These are phyloP conservation scores for Penicillium ucsense DNA, from an alignment of 495 filamentous ascomycete species.

Conservation along the genomic window DNA sequence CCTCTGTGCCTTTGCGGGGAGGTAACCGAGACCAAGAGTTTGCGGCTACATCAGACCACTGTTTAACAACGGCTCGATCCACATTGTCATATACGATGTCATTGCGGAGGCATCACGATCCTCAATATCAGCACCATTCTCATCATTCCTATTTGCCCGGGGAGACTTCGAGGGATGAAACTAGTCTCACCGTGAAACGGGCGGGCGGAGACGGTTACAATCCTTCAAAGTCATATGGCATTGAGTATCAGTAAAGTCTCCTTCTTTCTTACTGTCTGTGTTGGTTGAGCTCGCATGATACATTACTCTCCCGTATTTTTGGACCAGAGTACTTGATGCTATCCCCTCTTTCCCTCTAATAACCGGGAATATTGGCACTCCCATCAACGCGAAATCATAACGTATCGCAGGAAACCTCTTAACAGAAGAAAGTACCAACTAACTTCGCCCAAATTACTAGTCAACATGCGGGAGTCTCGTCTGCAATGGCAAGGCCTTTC, in stretches of 20 bases:
- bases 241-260: constrained; percentile 33
- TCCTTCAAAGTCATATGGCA: constrained; percentile 20
- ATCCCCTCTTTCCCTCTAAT: too few relatives aligned
- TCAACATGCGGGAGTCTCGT: too few relatives aligned
- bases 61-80: constrained; percentile 8
- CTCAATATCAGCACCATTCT: not conserved
- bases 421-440: too few relatives aligned
- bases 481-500: constrained; percentile 24
- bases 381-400: too few relatives aligned
- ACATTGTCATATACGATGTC: constrained; percentile 15
- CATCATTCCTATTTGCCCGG: not conserved
- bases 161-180: constrained; percentile 9
- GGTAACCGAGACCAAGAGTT: constrained; percentile 17
- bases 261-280: constrained; percentile 12
- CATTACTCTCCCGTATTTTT: too few relatives aligned
- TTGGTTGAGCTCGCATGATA: constrained; percentile 1
- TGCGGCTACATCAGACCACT: constrained; percentile 16
- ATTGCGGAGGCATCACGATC: constrained; percentile 6
- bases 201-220: constrained; percentile 20
- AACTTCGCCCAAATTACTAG: too few relatives aligned
- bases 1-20: not conserved
- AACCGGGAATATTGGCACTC: too few relatives aligned
- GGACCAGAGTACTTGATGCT: too few relatives aligned
- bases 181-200: constrained; percentile 13
- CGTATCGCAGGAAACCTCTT: too few relatives aligned